These are phyloP conservation scores for Tetrapyrgos nigripes DNA, from an alignment of 1,284 basidiomycete genomes.

Conservation along the genomic window DNA sequence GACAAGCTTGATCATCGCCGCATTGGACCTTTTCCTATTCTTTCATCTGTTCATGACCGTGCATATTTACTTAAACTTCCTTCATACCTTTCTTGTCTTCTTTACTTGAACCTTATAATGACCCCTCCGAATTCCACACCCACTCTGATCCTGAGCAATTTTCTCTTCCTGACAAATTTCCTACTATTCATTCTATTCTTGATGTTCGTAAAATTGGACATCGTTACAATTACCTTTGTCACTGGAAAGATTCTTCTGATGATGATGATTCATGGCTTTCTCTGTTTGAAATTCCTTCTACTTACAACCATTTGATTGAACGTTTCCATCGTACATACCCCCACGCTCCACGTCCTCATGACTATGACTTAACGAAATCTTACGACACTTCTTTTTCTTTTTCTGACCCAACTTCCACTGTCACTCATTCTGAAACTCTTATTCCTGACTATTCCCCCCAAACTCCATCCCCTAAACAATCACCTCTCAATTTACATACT, in stretches of 20 bases:
- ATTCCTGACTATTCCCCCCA: neutral
- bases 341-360: constrained; percentile 24
- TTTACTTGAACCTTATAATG: constrained; percentile 41
- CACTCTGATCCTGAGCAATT: constrained; percentile 26
- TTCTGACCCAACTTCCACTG: neutral
- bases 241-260: constrained; percentile 26
- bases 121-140: constrained; percentile 27
- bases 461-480: neutral
- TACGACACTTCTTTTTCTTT: neutral
- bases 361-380: neutral
- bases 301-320: constrained; percentile 30
- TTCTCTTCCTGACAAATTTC: constrained; percentile 17
- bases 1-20: no score
- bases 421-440: neutral
- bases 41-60: neutral
- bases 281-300: constrained; percentile 33
- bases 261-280: constrained; percentile 38
- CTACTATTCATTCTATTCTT: constrained; percentile 28
- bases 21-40: no score
- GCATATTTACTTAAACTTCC: constrained; percentile 39
- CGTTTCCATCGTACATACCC: constrained; percentile 35
- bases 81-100: constrained; percentile 34
- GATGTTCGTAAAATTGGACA: constrained; percentile 35
- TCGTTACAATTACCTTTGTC: constrained; percentile 38
- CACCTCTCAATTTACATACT: neutral